Evolutionary conservation across 192 early-diverging fungal genomes (phyloP), one percentile per base, ranked within the genome.

Genomic region (Lobosporangium transversale): DNA sequence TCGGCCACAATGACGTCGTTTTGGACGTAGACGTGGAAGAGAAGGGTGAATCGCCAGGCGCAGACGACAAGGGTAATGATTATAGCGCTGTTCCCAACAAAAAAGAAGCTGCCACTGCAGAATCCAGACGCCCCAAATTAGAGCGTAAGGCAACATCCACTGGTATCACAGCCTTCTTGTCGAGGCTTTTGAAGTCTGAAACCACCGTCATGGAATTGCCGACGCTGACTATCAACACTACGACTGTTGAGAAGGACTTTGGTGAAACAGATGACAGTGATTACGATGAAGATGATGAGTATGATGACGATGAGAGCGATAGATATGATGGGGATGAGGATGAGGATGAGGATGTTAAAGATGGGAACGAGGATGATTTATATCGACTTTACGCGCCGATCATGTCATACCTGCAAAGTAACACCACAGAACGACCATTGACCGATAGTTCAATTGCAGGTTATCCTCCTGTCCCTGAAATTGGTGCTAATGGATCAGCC

Each of bases 211-310:
- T 67, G 10, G 73, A 76, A 9, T 21, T 76, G 3, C 73, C 73
- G 1, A 76, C 63, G 2, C 30, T 76, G 33, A 76, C 73, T 3
- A 76, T 76, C 45, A 76, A 76, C 53, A 76, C 73, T 4, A 76
- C 65, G 20, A 76, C 65, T 1, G 54, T 76, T 7, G 45, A 63
- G 1, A 58, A 50, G 8, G 42, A 47, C 24, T 42, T 43, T 20
- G 64, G 60, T 1, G 62, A 66, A 11, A 59, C 47, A 2, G 64
- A 76, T 12, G 58, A 76, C 9, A 51, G 67, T 20, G 47, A 62
- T 3, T 49, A 66, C 24, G 55, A 64, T 53, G 70, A 74, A 11
- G 52, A 56, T 10, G 53, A 70, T 4, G 44, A 62, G 0, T 23
- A 50, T 24, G 56, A 51, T 7, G 57, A 61, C 18, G 68, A 70